These are phyloP conservation scores for Trichoderma orchidacearum DNA, from an alignment of 495 filamentous ascomycete genomes.

Conservation along the genomic window DNA sequence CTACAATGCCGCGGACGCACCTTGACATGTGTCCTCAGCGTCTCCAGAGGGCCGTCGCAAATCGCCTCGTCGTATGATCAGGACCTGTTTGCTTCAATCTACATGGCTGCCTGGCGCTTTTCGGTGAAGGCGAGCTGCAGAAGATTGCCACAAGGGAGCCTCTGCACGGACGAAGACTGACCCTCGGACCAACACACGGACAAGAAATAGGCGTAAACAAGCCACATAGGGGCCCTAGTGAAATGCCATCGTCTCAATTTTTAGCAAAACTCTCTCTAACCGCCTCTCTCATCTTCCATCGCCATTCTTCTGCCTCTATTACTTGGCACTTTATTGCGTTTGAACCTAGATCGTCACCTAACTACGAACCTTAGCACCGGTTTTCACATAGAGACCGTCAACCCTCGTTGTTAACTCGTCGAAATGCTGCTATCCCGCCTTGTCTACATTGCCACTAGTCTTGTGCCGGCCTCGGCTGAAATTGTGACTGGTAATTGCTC, in stretches of 20 bases:
- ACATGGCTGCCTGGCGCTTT: neutral
- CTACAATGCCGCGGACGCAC: too few relatives aligned
- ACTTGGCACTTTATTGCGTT: too few relatives aligned
- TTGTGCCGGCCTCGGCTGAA: neutral
- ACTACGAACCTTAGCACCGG: too few relatives aligned
- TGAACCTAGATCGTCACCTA: too few relatives aligned
- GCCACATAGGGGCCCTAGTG: too few relatives aligned
- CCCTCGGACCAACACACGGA: neutral
- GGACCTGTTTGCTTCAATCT: neutral
- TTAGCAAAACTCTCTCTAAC: too few relatives aligned
- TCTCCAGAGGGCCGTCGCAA: neutral
- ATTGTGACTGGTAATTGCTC: neutral
- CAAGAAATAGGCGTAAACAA: too few relatives aligned
- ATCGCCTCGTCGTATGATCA: neutral
- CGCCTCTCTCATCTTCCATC: too few relatives aligned
- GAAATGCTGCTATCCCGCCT: neutral
- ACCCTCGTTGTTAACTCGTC: neutral
- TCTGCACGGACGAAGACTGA: neutral
- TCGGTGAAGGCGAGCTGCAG: neutral
- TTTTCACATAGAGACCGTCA: too few relatives aligned
- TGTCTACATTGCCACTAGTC: neutral
- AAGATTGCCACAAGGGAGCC: neutral
- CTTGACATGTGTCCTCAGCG: neutral
- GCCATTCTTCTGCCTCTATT: too few relatives aligned
- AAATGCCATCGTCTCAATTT: too few relatives aligned